Base-by-base conservation (phyloP, 106 monocot species). In the Dioscorea alata region DNA sequence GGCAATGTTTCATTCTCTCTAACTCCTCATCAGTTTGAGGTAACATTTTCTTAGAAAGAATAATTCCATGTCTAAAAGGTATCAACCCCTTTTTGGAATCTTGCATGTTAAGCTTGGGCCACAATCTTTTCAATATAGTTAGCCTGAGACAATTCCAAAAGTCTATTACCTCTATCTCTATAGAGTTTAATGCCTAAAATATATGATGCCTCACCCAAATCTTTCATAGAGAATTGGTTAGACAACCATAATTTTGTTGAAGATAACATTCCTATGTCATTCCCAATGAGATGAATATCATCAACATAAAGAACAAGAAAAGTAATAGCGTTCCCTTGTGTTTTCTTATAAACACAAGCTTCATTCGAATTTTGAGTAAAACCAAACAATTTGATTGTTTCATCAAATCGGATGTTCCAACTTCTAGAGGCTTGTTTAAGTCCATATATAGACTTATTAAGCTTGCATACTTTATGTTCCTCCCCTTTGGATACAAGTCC, bases 391-490 rank as follows among this genome's bases (percentile, higher is more conserved):
- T 17, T 3, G 1, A 72, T 23, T 32, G 48, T 13, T 12, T 42
- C 12, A 23, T 74, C 14, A 65, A 74, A 57, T 13, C 22, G 17
- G 22, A 34, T 20, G 21, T 51, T 51, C 51, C 59, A 59, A n/a
- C 21, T 14, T 20, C 59, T 59, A 14, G 59, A 59, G 9, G 65
- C 53, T n/a, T 74, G 56, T 25, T 74, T 64, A 1, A 73, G 24
- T 8, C 24, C 54, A 56, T 73, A 70, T 14, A 70, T 19, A 10
- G 59, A 20, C 22, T 19, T 59, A 0, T 70, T 48, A 8, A 70
- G 24, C 8, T 22, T 58, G 42, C 13, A 70, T 4, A 70, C 70
- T 19, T 23, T 59, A 16, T 59, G 4, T 14, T 70, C 70, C 8
- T 33, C 22, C 14, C 59, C 59, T 15, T 59, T 22, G 17, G 35